Percentiles rank a stretch among this genome's conserved stretches.
Evolutionary conservation across 768 basidiomycete genomes (phyloP).

Genomic region (Asterophora lycoperdoides): DNA sequence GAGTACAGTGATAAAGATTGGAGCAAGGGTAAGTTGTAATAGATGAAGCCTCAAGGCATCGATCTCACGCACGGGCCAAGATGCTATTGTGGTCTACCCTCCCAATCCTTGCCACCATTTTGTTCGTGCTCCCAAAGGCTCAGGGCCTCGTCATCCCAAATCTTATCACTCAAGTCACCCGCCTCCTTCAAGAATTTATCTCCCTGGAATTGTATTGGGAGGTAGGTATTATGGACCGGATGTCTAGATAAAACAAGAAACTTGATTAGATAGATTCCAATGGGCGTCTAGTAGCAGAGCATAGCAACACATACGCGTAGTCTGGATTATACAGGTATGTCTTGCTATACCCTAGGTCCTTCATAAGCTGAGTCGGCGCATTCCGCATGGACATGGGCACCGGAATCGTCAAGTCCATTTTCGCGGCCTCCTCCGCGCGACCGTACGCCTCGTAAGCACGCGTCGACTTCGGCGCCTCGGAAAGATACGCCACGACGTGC

Average conservation of each 20-base stretch:
- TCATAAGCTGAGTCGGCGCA: conserved; percentile 70
- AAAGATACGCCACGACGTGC: conserved; percentile 71
- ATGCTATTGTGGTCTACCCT: conserved; percentile 27
- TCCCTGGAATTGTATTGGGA: conserved; percentile 46
- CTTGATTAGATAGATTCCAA: background rate
- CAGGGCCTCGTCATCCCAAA: conserved; percentile 60
- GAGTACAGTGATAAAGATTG: background rate
- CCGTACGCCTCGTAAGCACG: conserved; percentile 77
- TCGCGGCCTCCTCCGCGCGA: conserved; percentile 59
- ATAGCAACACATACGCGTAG: conserved; percentile 37
- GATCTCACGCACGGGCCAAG: conserved; percentile 22
- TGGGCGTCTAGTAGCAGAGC: no score
- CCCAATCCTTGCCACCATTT: conserved; percentile 48
- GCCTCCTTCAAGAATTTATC: conserved; percentile 41
- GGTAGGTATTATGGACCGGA: conserved; percentile 61
- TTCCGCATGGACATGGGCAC: conserved; percentile 76
- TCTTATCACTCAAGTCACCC: conserved; percentile 40
- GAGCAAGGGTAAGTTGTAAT: background rate
- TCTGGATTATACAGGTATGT: conserved; percentile 62
- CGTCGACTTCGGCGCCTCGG: conserved; percentile 81
- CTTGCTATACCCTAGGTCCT: conserved; percentile 62
- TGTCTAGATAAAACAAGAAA: conserved; percentile 35
- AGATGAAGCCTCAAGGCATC: conserved; percentile 1
- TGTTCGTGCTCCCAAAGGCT: conserved; percentile 49
- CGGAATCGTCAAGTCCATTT: conserved; percentile 44